These are phyloP conservation scores for Kalmusia sp. DNA, from an alignment of 2,329 filamentous ascomycete species.

Conservation along the genomic window DNA sequence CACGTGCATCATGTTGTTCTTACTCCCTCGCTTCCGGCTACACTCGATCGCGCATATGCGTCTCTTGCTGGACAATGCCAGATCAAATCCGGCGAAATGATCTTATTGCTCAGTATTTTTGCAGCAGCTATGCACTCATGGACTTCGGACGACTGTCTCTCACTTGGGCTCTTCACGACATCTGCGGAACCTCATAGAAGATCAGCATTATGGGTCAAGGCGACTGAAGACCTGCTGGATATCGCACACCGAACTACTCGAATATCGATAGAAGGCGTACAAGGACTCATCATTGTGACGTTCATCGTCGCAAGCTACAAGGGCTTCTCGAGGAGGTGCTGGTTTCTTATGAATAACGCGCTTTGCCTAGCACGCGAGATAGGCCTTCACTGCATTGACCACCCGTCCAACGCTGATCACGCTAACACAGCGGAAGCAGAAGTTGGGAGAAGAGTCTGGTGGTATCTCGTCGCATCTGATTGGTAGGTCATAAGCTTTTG, in stretches of 20 bases:
- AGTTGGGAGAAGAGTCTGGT: constrained; percentile 49
- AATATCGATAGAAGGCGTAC: constrained; percentile 45
- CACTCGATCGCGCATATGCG: constrained; percentile 40
- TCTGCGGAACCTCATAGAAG: constrained; percentile 33
- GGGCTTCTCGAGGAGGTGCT: constrained; percentile 41
- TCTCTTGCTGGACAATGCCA: constrained; percentile 21
- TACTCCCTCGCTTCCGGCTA: constrained; percentile 30
- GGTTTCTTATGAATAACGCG: constrained; percentile 36
- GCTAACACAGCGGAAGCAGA: constrained; percentile 41
- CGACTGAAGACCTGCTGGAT: constrained; percentile 42
- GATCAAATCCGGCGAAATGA: constrained; percentile 33
- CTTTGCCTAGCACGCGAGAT: constrained; percentile 31
- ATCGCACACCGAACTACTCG: constrained; percentile 30
- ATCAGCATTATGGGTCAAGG: constrained; percentile 36
- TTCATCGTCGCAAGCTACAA: constrained; percentile 43
- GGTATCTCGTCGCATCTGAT: constrained; percentile 43
- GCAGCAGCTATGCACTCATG: constrained; percentile 43
- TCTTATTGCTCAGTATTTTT: constrained; percentile 42
- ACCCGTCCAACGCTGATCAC: constrained; percentile 12
- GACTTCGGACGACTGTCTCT: constrained; percentile 21
- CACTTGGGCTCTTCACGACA: constrained; percentile 11
- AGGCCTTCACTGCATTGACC: constrained; percentile 24
- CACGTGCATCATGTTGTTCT: constrained; percentile 47
- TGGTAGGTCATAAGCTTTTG: constrained; percentile 8
- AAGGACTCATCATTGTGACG: constrained; percentile 44